phyloP scores from a whole-genome alignment of 768 basidiomycete species.

The Ramaria sp. region DNA sequence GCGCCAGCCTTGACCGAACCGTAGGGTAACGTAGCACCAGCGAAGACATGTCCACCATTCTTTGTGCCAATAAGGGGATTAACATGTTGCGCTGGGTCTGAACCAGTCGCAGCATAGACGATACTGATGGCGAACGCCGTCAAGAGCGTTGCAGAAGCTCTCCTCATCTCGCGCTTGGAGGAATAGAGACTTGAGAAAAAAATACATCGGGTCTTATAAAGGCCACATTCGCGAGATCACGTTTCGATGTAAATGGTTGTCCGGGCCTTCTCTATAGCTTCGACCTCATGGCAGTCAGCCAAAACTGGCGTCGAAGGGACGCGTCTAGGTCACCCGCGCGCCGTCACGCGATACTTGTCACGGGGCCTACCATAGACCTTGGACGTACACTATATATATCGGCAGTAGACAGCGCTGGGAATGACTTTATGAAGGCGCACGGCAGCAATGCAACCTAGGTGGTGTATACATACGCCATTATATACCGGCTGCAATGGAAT shows the following conservation, averaged over 20 bases:
- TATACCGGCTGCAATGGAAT: no score
- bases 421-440: no score
- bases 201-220: no score
- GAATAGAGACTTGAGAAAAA: background rate
- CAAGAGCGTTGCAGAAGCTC: background rate
- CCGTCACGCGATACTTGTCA: background rate
- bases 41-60: slow-evolving; percentile 13
- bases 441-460: no score
- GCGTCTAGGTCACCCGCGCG: background rate
- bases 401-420: no score
- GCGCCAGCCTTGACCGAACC: slow-evolving; percentile 8
- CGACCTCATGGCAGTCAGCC: background rate
- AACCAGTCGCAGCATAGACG: background rate
- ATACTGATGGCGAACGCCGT: background rate
- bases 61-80: slow-evolving; percentile 12
- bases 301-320: background rate
- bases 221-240: no score
- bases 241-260: no score
- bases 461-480: no score
- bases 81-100: slow-evolving; percentile 7
- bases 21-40: slow-evolving; percentile 11
- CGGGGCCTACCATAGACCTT: no score
- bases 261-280: background rate
- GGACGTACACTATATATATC: no score
- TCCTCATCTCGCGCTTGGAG: background rate